These are phyloP conservation scores for Huiozyma naganishii DNA, from an alignment of 805 yeast genomes.

Conservation along the genomic window DNA sequence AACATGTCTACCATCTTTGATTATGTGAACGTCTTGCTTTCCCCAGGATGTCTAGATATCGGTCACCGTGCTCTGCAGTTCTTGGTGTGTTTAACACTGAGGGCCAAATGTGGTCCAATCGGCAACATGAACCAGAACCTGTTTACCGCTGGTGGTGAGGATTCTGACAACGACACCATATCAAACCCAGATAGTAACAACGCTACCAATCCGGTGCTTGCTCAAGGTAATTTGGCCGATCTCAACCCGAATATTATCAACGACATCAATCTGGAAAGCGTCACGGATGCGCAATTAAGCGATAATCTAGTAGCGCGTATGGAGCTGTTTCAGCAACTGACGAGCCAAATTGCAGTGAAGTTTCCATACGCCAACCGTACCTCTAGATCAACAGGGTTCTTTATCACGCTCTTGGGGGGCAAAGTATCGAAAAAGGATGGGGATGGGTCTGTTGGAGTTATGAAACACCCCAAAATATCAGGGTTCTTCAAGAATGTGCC, in stretches of 20 bases:
- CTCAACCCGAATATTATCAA: conserved; percentile 19
- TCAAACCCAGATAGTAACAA: conserved; percentile 5
- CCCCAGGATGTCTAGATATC: conserved; percentile 40
- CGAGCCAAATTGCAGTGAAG: conserved; percentile 40
- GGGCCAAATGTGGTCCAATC: conserved; percentile 37
- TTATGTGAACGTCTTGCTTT: conserved; percentile 35
- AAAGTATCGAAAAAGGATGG: conserved; percentile 14
- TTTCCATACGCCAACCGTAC: conserved; percentile 64
- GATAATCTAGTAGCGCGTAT: conserved; percentile 31
- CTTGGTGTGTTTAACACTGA: conserved; percentile 42
- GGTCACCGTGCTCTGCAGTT: conserved; percentile 50
- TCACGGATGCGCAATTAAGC: conserved; percentile 30
- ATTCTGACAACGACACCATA: conserved; percentile 8
- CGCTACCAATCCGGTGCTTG: neutral
- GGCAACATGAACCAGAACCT: conserved; percentile 26
- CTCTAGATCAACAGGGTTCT: conserved; percentile 42
- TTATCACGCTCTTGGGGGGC: conserved; percentile 29
- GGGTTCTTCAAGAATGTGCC: conserved; percentile 26
- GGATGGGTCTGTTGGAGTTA: conserved; percentile 2
- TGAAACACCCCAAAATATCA: conserved; percentile 20
- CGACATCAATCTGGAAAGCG: conserved; percentile 24
- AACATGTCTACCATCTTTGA: conserved; percentile 27
- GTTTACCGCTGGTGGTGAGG: conserved; percentile 21
- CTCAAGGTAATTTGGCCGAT: conserved; percentile 13
- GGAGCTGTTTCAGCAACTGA: conserved; percentile 32